Percentiles rank a stretch among this genome's conserved stretches.
These are phyloP conservation scores for Epichloe amarillans DNA, from an alignment of 2,329 filamentous ascomycete genomes.

Conservation along the genomic window DNA sequence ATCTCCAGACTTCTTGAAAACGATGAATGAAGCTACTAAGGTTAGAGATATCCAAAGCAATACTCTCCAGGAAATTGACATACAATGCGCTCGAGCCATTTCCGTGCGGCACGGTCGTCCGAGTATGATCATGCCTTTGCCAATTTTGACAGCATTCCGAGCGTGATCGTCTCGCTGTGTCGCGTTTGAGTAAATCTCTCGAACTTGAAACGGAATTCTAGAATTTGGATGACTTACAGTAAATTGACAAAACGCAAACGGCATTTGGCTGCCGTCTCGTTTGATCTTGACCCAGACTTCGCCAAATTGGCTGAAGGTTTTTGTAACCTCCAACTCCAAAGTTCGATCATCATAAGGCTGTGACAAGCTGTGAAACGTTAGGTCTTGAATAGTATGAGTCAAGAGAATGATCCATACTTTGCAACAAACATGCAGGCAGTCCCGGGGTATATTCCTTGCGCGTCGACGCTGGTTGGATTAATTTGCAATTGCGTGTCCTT, in stretches of 20 bases:
- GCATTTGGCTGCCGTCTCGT: slow-evolving; percentile 43
- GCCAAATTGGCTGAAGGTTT: slow-evolving; percentile 40
- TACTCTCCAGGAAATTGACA: slow-evolving; percentile 25
- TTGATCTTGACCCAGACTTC: slow-evolving; percentile 50
- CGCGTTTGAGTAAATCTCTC: not conserved
- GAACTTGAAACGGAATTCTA: not conserved
- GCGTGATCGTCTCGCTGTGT: slow-evolving; percentile 36
- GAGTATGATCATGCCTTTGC: slow-evolving; percentile 34
- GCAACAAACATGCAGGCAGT: slow-evolving; percentile 51
- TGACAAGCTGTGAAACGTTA: slow-evolving; percentile 30
- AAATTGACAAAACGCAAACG: slow-evolving; percentile 51
- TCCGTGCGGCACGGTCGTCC: slow-evolving; percentile 47
- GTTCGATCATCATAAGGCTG: slow-evolving; percentile 33
- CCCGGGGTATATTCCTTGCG: slow-evolving; percentile 36
- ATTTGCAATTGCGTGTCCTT: slow-evolving; percentile 1
- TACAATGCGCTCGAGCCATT: slow-evolving; percentile 45
- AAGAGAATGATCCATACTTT: slow-evolving; percentile 37
- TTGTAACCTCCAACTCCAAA: slow-evolving; percentile 39
- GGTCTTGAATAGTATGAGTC: not conserved
- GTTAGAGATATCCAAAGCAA: slow-evolving; percentile 11
- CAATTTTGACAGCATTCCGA: slow-evolving; percentile 30
- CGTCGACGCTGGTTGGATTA: slow-evolving; percentile 23
- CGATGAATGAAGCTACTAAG: slow-evolving; percentile 33
- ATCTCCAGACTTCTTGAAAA: slow-evolving; percentile 25
- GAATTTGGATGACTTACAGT: slow-evolving; percentile 31